Evolutionary conservation across 768 basidiomycete species (phyloP).

Genomic region (Termitomyces heimii): DNA sequence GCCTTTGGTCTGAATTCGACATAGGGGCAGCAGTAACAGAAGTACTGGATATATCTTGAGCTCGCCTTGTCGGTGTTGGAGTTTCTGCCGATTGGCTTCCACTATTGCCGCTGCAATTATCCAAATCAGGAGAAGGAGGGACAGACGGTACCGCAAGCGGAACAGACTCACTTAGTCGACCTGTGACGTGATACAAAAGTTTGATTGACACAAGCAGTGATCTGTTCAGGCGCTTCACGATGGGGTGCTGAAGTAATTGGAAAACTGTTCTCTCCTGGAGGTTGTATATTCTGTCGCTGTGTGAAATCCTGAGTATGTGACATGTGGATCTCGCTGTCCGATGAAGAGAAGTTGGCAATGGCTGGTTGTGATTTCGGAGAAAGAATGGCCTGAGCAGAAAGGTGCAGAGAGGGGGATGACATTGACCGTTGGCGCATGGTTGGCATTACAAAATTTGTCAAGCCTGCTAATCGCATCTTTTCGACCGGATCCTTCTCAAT

Average conservation of each 20-base stretch:
- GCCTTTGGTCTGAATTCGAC: slow-evolving; percentile 28
- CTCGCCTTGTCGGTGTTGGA: slow-evolving; percentile 29
- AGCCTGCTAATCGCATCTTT: no score
- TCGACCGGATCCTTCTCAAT: slow-evolving; percentile 21
- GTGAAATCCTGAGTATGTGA: slow-evolving; percentile 42
- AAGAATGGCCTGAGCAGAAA: slow-evolving; percentile 50
- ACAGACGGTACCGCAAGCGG: slow-evolving; percentile 22
- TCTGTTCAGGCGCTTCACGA: no score
- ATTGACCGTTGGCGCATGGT: slow-evolving; percentile 65
- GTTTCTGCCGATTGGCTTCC: slow-evolving; percentile 23
- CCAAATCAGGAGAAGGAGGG: slow-evolving; percentile 16
- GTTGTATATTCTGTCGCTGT: slow-evolving; percentile 33
- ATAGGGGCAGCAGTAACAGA: slow-evolving; percentile 45
- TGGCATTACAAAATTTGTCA: no score
- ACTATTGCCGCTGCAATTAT: slow-evolving; percentile 11
- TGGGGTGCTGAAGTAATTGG: slow-evolving; percentile 13
- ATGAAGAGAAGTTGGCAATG: slow-evolving; percentile 41
- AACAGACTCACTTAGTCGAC: no score
- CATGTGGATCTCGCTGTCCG: slow-evolving; percentile 36
- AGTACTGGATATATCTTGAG: slow-evolving; percentile 38
- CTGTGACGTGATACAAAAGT: slow-evolving; percentile 24
- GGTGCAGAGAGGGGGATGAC: slow-evolving; percentile 70
- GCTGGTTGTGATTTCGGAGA: slow-evolving; percentile 47
- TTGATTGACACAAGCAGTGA: slow-evolving; percentile 12
- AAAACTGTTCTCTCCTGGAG: slow-evolving; percentile 32